Base-by-base conservation (phyloP, 1,284 basidiomycete species). In the Austroboletus novae-zelandiae region DNA sequence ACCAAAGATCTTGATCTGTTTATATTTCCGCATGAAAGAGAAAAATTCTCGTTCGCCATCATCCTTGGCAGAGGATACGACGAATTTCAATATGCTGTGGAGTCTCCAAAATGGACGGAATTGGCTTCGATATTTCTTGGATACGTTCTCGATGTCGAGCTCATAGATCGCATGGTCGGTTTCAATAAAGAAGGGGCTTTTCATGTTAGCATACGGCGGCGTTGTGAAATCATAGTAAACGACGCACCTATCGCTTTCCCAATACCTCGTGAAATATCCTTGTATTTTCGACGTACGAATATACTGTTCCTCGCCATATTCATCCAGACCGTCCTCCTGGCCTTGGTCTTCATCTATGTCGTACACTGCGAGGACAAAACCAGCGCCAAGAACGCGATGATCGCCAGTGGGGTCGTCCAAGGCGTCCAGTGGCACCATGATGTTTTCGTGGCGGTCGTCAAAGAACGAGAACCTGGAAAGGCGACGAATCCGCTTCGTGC, bases 101-200 rank as follows among this genome's bases (percentile, higher is more conserved):
- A 76, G 73, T 3, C 66, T 66, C 56, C 78, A 78, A 60, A 84
- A 86, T 4, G 72, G 59, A 18, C 64, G 56, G 49, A 75, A 83
- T n/a, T 69, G 67, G 1, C 59, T 59, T 10, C 61, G 50, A 53
- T 89, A 89, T 17, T 53, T 56, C 14, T 61, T 55, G 3, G 76
- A 72, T 0, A 85, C 81, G 1, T 20, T 47, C 27, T 17, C 11
- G 2, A 52, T 58, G 13, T 69, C 65, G 18, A 89, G 66, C 29
- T 79, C 75, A 59, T 88, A 89, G 74, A 78, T 81, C 0, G 81
- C 81, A 51, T 71, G 73, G 25, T 71, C 56, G 0, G 86, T 87
- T 57, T 85, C 77, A 13, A 89, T 71, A 48, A 74, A 84, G 9
- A 86, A 62, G 1, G 81, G 76, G 15, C 86, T 89, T 37, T 25